Evolutionary conservation across 768 basidiomycete genomes (phyloP).

Genomic region (Hericium coralloides): DNA sequence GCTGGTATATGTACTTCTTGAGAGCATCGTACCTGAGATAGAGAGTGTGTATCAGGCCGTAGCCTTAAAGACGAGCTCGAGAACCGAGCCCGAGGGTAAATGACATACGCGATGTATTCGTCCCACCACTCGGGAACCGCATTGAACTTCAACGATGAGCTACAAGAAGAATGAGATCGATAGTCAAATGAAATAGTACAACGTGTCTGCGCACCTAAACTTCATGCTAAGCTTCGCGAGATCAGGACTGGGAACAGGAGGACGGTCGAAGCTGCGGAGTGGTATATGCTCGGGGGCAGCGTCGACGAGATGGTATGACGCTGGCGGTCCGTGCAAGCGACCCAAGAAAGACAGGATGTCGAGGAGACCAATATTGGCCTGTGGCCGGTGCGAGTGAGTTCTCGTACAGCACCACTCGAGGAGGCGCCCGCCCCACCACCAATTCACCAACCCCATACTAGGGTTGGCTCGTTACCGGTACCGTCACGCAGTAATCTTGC

Average conservation of each 20-base stretch:
- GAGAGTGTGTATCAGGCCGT: background rate
- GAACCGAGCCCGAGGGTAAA: background rate
- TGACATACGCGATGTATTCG: constrained; percentile 75
- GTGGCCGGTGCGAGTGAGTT: background rate
- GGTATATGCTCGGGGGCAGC: constrained; percentile 6
- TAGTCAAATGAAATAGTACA: background rate
- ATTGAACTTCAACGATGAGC: constrained; percentile 85
- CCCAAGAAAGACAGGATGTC: background rate
- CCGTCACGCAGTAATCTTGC: too few relatives aligned
- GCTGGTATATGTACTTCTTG: constrained; percentile 78
- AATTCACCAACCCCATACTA: too few relatives aligned
- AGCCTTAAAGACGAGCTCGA: too few relatives aligned
- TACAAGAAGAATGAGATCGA: constrained; percentile 17
- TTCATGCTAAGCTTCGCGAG: constrained; percentile 35
- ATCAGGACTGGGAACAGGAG: background rate
- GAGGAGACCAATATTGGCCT: background rate
- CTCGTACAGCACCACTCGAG: too few relatives aligned
- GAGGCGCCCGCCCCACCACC: too few relatives aligned
- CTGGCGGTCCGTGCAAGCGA: background rate
- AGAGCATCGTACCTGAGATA: constrained; percentile 66
- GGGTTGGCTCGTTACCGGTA: too few relatives aligned
- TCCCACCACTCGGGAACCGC: constrained; percentile 91
- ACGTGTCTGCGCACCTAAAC: constrained; percentile 39
- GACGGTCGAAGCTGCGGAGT: background rate
- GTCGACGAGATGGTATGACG: background rate